A percentile compares a stretch with the other conserved stretches of the same genome.
Evolutionary conservation across 371 early-diverging fungal species (phyloP).

Genomic region (Mortierella sp.): DNA sequence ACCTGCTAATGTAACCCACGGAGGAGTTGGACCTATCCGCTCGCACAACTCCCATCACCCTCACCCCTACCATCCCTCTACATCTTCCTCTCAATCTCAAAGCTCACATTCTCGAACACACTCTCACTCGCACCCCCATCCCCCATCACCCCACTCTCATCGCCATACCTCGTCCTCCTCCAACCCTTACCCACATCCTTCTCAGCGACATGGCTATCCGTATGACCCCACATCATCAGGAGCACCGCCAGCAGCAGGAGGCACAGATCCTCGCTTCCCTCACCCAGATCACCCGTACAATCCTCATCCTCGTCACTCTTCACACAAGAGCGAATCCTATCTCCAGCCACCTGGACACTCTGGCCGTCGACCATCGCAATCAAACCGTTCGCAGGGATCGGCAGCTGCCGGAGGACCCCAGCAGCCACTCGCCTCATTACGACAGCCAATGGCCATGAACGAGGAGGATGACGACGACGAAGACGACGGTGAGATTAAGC

Average conservation of each 20-base stretch:
- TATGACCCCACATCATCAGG: conserved; percentile 1
- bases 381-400: conserved; percentile 7
- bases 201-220: not conserved
- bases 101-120: conserved; percentile 19
- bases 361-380: conserved; percentile 14
- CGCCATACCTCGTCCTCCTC: conserved; percentile 6
- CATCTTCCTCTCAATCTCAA: conserved; percentile 3
- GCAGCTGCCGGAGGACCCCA: conserved; percentile 1
- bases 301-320: not conserved
- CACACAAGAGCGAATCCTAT: not conserved
- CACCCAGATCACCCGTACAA: not conserved
- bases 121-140: conserved; percentile 13
- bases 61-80: not conserved
- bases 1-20: not conserved
- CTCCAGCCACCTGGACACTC: not conserved
- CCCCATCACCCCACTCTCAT: conserved; percentile 9
- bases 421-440: not conserved
- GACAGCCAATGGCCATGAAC: conserved; percentile 14
- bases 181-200: not conserved
- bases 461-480: conserved; percentile 42
- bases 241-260: not conserved
- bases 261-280: not conserved
- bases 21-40: conserved; percentile 9
- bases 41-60: not conserved
- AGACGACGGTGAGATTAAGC: conserved; percentile 43